Evolutionary conservation across 352 stramenopile genomes (phyloP), one percentile per base, ranked within the genome.

Genomic region (Phytophthora capsici): DNA sequence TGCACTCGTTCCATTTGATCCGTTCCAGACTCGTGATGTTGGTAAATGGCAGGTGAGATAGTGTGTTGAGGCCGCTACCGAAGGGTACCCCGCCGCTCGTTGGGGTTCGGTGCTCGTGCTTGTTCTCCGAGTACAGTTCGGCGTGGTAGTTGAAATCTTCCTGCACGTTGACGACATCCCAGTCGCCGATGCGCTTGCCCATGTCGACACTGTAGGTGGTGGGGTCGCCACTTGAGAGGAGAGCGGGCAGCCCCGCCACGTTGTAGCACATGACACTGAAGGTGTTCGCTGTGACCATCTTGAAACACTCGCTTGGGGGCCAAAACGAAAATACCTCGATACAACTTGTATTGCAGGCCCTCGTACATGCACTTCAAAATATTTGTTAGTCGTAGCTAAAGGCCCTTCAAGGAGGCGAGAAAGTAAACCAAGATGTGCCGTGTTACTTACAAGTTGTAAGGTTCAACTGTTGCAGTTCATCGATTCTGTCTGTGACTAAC

Each of bases 231-330:
- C 77, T 86, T 45, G 74, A 86, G 19, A 86, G 57, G 47, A 86
- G 28, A 34, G 57, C 74, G 4, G 77, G 77, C 0, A 86, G 60
- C 0, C 77, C 71, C 3, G 77, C 77, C 37, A 86, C 74, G 47
- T 86, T 83, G 71, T 66, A 71, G 41, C 71, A 65, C 61, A 83
- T 68, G 23, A 84, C 65, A 19, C 69, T 71, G 66, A 84, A 81
- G 20, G 68, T 70, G 28, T 66, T 80, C 4, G 4, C 6, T 40
- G 10, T 10, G 34, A 12, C 34, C 34, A 38, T 38, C 5, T 26
- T 26, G 23, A 5, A 26, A 26, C 9, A 6, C 26, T 2, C 26
- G 26, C 6, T 9, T 32, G 26, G 9, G 26, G 26, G 26, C 7
- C 7, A 32, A 32, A 32, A 32, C 4, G 26, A 32, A 32, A 32